Base-by-base conservation (phyloP, 345 rosid genomes). In the Populus davidiana region DNA sequence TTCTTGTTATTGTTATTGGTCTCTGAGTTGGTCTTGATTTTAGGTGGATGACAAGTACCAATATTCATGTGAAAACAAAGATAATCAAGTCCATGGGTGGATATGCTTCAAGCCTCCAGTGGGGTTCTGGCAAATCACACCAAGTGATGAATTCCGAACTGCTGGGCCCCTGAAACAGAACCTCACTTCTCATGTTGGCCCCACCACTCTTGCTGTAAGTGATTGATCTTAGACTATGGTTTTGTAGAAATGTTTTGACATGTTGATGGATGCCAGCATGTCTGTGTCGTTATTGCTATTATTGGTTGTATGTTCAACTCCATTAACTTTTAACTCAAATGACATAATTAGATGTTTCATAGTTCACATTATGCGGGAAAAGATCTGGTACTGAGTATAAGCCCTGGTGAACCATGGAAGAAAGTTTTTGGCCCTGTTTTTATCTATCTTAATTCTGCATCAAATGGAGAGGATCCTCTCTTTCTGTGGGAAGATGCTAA, bases 401-500 rank as follows among this genome's bases (percentile, higher is more conserved):
- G 69, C 79, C 80, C 85, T n/a, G 92, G 89, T 23, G 99, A 95
- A 78, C 79, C 75, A 38, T 95, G 99, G 99, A 95, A 95, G 89
- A 95, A 91, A 75, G 97, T 93, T 44, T 93, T 92, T 79, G 98
- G 99, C 74, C 99, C 98, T 69, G 92, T 96, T 56, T 93, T 93
- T 54, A 83, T 92, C 52, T 96, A 96, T 77, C 66, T 96, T 23
- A 96, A 96, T 83, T 90, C 97, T 2, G 77, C 89, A 47, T 79
- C 87, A 56, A 74, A 79, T 76, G 91, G 91, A 79, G 82, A 91
- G 67, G 92, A 96, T 69, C 90, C 93, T 14, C 82, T 77, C 74
- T 90, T 86, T 81, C 87, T 96, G 35, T 96, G 99, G 99, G 93
- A 93, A 80, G 98, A 93, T 85, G 99, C 98, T 71, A 91, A 92